Evolutionary conservation across 2,329 filamentous ascomycete genomes (phyloP).

Genomic region (Fusarium penzigii): DNA sequence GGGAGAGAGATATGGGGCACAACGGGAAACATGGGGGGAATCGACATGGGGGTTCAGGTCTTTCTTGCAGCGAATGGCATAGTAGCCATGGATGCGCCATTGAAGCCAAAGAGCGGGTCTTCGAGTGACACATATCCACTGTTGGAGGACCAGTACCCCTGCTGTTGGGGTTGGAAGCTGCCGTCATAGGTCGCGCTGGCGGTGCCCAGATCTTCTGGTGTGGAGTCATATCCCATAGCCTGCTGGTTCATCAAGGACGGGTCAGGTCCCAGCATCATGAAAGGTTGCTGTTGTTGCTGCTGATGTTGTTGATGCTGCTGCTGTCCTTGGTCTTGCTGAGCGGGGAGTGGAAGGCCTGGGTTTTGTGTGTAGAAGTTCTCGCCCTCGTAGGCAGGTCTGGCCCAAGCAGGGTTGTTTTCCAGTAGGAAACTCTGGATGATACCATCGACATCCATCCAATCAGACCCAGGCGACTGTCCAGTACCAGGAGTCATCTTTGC

Average conservation of each 20-base stretch:
- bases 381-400: neutral
- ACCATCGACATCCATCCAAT: slow-evolving; percentile 36
- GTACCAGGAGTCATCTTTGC: neutral
- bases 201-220: too few species aligned
- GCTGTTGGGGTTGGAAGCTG: slow-evolving; percentile 4
- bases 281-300: too few species aligned
- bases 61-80: slow-evolving; percentile 18
- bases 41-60: neutral
- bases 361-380: too few species aligned
- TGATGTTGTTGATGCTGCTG: too few species aligned
- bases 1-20: too few species aligned
- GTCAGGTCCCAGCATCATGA: too few species aligned
- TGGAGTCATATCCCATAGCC: too few species aligned
- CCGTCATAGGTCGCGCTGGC: too few species aligned
- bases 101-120: slow-evolving; percentile 35
- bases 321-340: too few species aligned
- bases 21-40: slow-evolving; percentile 1
- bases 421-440: slow-evolving; percentile 39
- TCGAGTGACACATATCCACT: slow-evolving; percentile 22
- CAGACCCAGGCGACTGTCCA: slow-evolving; percentile 14
- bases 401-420: slow-evolving; percentile 13
- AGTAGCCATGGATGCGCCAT: slow-evolving; percentile 31
- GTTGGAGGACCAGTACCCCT: slow-evolving; percentile 10
- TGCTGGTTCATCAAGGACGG: too few species aligned
- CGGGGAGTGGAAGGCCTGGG: too few species aligned